These are phyloP conservation scores for Lagenaria siceraria DNA, from an alignment of 306 rosid species.

Conservation along the genomic window DNA sequence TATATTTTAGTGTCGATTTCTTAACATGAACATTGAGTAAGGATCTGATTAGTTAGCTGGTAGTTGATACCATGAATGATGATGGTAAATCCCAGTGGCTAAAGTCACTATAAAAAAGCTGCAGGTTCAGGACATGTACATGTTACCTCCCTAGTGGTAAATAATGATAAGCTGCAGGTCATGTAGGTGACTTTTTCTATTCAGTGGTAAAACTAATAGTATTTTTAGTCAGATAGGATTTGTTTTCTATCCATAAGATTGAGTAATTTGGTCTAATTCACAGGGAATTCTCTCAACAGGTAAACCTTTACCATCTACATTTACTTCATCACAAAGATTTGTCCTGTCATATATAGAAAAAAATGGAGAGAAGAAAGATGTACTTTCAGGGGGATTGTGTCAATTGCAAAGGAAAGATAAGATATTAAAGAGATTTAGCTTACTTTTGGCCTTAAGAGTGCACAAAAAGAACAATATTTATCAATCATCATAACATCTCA, in stretches of 20 bases:
- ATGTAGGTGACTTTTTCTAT: not conserved
- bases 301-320: not conserved
- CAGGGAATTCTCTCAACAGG: not conserved
- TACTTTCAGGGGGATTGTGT: not conserved
- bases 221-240: not conserved
- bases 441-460: too few species aligned
- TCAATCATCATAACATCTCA: not conserved
- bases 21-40: not conserved
- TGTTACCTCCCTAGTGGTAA: not conserved
- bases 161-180: not conserved
- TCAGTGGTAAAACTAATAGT: not conserved
- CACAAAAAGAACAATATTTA: not conserved
- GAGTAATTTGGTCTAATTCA: constrained; percentile 3
- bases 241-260: not conserved
- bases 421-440: too few species aligned
- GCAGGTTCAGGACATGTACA: not conserved
- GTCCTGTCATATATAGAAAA: not conserved
- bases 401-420: not conserved
- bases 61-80: not conserved
- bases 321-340: not conserved
- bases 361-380: not conserved
- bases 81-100: not conserved
- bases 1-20: too few species aligned
- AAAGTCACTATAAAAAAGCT: not conserved
- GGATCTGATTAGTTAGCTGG: not conserved